Conservation (phyloP, 139 green algal genomes). For the Chlorella sp. region DNA sequence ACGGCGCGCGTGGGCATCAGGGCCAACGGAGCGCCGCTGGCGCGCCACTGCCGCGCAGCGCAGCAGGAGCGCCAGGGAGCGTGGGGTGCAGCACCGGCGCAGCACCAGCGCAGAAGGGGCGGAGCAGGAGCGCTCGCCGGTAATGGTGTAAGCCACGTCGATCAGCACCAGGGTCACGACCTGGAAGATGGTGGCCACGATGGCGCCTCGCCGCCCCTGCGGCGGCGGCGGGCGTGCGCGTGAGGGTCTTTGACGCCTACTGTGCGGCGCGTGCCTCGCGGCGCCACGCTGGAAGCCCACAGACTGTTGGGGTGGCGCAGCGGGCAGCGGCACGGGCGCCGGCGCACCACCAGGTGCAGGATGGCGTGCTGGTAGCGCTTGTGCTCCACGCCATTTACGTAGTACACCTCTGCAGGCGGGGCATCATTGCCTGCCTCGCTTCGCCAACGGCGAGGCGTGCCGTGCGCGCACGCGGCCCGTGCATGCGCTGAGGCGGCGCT, state of each 20-base stretch:
- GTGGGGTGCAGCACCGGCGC: background rate
- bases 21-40: background rate
- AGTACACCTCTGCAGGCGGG: constrained; percentile 46
- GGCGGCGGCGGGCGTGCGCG: too few species aligned
- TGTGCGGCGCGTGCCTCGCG: too few species aligned
- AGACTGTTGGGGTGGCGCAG: background rate
- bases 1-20: too few species aligned
- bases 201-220: constrained; percentile 12
- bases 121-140: constrained; percentile 28
- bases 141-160: constrained; percentile 46
- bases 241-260: too few species aligned
- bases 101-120: background rate
- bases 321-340: background rate
- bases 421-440: too few species aligned
- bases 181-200: constrained; percentile 41
- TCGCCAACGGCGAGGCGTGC: too few species aligned
- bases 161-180: constrained; percentile 52
- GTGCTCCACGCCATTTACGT: constrained; percentile 14
- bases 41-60: background rate
- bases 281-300: too few species aligned
- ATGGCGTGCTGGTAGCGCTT: constrained; percentile 3
- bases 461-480: too few species aligned
- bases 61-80: background rate
- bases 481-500: too few species aligned
- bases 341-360: background rate